Evolutionary conservation across 2,329 filamentous ascomycete species (phyloP), one percentile per base, ranked within the genome.

Genomic region (Aureobasidium sp.): DNA sequence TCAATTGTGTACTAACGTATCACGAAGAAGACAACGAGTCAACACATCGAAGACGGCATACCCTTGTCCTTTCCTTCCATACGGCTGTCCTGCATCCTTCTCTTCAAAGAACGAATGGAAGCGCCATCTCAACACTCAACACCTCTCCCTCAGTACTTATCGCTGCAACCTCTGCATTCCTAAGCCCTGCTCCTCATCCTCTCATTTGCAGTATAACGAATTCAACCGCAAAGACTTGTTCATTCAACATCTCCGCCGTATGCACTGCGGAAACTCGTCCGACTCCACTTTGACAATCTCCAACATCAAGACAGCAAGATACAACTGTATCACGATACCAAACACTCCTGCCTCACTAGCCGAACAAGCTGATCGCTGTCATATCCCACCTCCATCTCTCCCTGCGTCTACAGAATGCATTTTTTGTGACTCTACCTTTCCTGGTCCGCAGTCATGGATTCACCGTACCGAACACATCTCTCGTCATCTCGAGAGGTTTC

Each of bases 201-300:
- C 36, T 8, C n/a, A 29, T 34, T 42, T 34, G 10, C 60, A 50
- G 27, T 17, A 23, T 13, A 86, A 87, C 68, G 86, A 85, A 73
- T 96, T 96, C 79, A 95, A 95, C 75, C 88, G 92, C 69, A 96
- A 95, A 72, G 92, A 97, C 70, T 83, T 97, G 10, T 96, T 92
- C 76, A 90, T 88, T 0, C 91, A 96, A 70, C 93, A 97, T 70
- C 81, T 93, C 2, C 84, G 90, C 6, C 87, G 93, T 51, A 95
- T 95, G 90, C 92, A 97, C 71, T 79, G 83, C 0, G 27, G 32
- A 10, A 29, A 9, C 15, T 13, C 51, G 2, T 27, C 36, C 29
- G n/a, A 34, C 82, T 83, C 0, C 62, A 64, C 36, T 27, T 59
- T 61, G 64, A 67, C 52, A 66, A 70, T 64, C 68, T 67, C 44